These are phyloP conservation scores for Trametes coccinea DNA, from an alignment of 768 basidiomycete species.

Conservation along the genomic window DNA sequence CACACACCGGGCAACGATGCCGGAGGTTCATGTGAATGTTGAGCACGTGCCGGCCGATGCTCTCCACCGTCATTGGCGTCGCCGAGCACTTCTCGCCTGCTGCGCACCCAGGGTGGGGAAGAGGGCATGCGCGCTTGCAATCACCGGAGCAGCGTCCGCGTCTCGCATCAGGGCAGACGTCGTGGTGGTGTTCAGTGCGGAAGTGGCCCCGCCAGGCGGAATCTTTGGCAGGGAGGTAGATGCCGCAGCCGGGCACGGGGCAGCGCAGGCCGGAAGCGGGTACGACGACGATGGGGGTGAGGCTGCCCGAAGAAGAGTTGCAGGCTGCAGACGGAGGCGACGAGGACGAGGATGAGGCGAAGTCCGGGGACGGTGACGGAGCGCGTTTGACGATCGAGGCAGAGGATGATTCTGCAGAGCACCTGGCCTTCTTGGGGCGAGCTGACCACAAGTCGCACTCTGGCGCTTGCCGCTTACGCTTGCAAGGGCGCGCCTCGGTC, in stretches of 20 bases:
- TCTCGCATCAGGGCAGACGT: not conserved
- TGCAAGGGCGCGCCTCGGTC: not conserved
- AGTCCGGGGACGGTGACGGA: not conserved
- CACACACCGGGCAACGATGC: constrained; percentile 5
- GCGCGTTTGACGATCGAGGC: not conserved
- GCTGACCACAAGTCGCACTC: not conserved
- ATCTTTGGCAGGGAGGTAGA: not conserved
- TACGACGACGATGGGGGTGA: not conserved
- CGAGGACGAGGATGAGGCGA: not conserved
- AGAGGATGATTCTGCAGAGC: not conserved
- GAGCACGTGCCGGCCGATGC: constrained; percentile 12
- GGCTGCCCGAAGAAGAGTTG: not conserved
- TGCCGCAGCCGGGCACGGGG: constrained; percentile 6
- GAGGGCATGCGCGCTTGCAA: constrained; percentile 2
- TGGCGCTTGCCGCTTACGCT: not conserved
- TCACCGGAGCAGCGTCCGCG: not conserved
- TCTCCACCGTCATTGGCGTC: constrained; percentile 8
- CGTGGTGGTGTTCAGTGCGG: constrained; percentile 2
- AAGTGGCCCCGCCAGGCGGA: constrained; percentile 11
- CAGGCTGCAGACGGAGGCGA: not conserved
- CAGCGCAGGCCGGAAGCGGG: not conserved
- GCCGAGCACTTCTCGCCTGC: not conserved
- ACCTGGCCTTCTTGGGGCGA: not conserved
- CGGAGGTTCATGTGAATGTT: constrained; percentile 8
- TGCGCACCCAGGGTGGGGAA: not conserved